These are phyloP conservation scores for Cyclotella atomus DNA, from an alignment of 108 stramenopile species.

Conservation along the genomic window DNA sequence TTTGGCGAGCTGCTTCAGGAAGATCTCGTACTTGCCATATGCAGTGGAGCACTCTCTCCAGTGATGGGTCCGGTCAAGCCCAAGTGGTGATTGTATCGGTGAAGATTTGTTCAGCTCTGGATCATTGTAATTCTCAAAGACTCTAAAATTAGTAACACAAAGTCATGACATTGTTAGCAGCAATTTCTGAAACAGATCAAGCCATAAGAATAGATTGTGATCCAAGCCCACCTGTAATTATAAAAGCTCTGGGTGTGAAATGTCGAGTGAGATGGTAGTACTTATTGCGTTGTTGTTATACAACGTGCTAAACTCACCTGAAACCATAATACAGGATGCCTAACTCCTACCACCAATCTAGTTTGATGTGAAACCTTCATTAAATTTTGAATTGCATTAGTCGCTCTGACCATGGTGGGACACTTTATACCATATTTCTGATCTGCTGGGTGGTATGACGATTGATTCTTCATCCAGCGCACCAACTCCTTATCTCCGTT, in stretches of 20 bases:
- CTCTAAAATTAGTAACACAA: not conserved
- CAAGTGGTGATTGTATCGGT: constrained; percentile 14
- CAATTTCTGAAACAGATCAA: no score
- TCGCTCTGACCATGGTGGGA: constrained; percentile 22
- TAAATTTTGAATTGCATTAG: constrained; percentile 32
- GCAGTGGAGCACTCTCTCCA: constrained; percentile 20
- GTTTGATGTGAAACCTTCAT: constrained; percentile 27
- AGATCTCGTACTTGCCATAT: constrained; percentile 23
- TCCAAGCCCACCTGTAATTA: constrained; percentile 35
- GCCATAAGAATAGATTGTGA: no score
- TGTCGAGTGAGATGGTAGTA: no score
- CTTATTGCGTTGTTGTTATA: no score
- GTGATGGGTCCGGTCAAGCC: not conserved
- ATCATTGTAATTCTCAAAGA: not conserved
- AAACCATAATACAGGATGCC: constrained; percentile 53
- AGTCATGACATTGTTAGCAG: no score
- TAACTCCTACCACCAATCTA: constrained; percentile 52
- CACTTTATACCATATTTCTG: constrained; percentile 42
- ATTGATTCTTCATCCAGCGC: not conserved
- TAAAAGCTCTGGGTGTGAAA: constrained; percentile 49
- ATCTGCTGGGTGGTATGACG: not conserved
- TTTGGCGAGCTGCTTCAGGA: constrained; percentile 30
- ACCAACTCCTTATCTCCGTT: constrained; percentile 6
- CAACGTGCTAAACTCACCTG: not conserved
- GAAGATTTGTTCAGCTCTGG: not conserved